Base-by-base conservation (phyloP, 345 rosid genomes). In the Chamaenerion angustifolium region DNA sequence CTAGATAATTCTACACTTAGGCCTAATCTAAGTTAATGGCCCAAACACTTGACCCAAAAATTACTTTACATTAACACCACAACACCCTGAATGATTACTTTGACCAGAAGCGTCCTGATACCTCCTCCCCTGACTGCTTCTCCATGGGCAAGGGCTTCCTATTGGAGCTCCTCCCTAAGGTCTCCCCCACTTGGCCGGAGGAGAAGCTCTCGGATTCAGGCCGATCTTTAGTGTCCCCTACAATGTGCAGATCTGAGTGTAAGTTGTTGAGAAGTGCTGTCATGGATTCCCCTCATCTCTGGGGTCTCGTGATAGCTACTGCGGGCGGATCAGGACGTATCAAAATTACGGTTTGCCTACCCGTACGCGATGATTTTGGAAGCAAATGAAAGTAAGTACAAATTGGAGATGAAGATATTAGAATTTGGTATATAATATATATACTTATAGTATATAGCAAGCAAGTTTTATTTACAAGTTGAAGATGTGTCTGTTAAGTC, bases 101-200 rank as follows among this genome's bases (percentile, higher is more conserved):
- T 10, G 74, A 71, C 43, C 71, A 63, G 46, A 67, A 57, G 44
- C 57, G 25, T 64, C n/a, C n/a, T 76, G 5, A 23, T 16, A 64
- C 53, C n/a, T 31, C 54, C 13, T 14, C 78, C 8, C 52, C 62
- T 0, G 92, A 82, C 49, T 75, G 78, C 58, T 74, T 78, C 61
- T 65, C 92, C 16, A 64, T 62, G 25, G 59, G 71, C 23, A 71
- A 73, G 2, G 72, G 69, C 6, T 70, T 77, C 53, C 56, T 75
- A 14, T 48, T 65, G 52, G 81, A 77, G 55, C 54, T 75, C 35
- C 47, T 67, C 54, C 66, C 67, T 1, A 76, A 64, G 61, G 85
- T 85, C 37, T 61, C 80, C 0, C 78, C 70, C 6, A 86, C 93
- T 11, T 86, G 95, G 95, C 95, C 95, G 0, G 93, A 80, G 72